These are phyloP conservation scores for Plectosphaerella plurivora DNA, from an alignment of 2,329 filamentous ascomycete genomes.

Conservation along the genomic window DNA sequence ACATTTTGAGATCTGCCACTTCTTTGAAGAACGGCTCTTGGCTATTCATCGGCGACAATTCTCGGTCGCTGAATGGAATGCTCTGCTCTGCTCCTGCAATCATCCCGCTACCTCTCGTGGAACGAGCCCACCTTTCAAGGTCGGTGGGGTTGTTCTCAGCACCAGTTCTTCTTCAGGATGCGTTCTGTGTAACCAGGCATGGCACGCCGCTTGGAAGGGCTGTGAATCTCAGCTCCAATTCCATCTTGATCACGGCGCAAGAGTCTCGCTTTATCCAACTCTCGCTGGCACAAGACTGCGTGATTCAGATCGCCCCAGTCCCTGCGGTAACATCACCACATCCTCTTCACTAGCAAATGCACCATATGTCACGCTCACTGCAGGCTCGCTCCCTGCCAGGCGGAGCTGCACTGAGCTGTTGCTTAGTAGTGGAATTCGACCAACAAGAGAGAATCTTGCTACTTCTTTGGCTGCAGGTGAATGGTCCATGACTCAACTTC, in stretches of 20 bases:
- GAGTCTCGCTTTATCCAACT: not conserved
- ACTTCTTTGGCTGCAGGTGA: too few species aligned
- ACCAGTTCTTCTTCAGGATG: not conserved
- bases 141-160: not conserved
- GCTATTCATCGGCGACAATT: not conserved
- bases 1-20: not conserved
- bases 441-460: too few species aligned
- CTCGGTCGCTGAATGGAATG: not conserved
- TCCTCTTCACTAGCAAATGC: too few species aligned
- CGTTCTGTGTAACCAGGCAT: not conserved
- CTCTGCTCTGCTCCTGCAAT: not conserved
- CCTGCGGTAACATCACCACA: too few species aligned
- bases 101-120: not conserved
- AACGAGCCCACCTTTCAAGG: not conserved
- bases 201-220: not conserved
- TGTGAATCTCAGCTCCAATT: not conserved
- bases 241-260: not conserved
- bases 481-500: too few species aligned
- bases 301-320: too few species aligned
- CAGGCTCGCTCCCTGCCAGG: too few species aligned
- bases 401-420: too few species aligned
- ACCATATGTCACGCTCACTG: too few species aligned
- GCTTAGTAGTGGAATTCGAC: too few species aligned
- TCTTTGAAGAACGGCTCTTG: not conserved
- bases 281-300: not conserved